Evolutionary conservation across 257 asterid genomes (phyloP).

Genomic region (Coffea eugenioides): DNA sequence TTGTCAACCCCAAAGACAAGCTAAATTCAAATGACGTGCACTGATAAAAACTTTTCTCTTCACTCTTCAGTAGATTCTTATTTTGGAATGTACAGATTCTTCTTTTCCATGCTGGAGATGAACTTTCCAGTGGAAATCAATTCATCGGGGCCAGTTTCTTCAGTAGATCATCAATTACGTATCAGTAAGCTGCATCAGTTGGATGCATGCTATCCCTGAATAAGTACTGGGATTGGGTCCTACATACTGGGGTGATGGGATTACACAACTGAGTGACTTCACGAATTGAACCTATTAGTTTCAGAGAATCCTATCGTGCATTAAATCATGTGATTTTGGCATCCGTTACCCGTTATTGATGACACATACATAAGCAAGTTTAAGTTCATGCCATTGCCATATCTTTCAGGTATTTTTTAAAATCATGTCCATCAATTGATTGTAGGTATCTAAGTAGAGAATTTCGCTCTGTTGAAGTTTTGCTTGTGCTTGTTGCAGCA

Average conservation of each 20-base stretch:
- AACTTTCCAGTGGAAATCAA: too few species aligned
- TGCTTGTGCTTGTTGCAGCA: conserved; percentile 38
- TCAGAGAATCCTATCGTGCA: conserved; percentile 45
- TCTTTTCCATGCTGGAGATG: too few species aligned
- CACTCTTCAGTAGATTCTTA: too few species aligned
- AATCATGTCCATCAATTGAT: conserved; percentile 47
- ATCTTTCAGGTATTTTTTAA: conserved; percentile 41
- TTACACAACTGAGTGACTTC: conserved; percentile 61
- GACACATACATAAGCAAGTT: not conserved
- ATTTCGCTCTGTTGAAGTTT: conserved; percentile 47
- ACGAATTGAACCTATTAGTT: conserved; percentile 45
- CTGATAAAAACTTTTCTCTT: too few species aligned
- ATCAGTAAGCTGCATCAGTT: conserved; percentile 45
- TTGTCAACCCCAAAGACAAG: too few species aligned
- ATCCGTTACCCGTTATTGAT: not conserved
- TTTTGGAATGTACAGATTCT: too few species aligned
- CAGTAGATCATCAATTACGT: conserved; percentile 30
- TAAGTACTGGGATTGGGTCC: conserved; percentile 34
- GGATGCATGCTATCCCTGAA: conserved; percentile 82
- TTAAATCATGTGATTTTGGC: too few species aligned
- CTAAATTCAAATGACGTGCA: too few species aligned
- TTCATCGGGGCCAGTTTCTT: conserved; percentile 5
- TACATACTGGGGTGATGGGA: conserved; percentile 37
- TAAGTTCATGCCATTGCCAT: conserved; percentile 30
- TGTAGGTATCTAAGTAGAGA: conserved; percentile 48